These are phyloP conservation scores for Cladosporium colombiae DNA, from an alignment of 2,329 filamentous ascomycete genomes.

Conservation along the genomic window DNA sequence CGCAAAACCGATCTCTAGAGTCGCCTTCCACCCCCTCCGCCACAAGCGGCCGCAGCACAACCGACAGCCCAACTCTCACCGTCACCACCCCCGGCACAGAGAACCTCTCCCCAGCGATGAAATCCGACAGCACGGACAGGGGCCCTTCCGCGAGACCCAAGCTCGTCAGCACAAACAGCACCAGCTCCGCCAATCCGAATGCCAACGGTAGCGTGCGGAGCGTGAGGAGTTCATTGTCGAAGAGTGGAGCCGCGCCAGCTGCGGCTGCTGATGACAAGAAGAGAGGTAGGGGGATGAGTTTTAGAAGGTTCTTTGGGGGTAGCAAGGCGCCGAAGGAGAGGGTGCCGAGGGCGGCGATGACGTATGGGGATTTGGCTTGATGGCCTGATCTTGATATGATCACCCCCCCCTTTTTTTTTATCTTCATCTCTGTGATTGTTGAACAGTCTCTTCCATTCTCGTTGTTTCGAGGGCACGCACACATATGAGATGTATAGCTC, in stretches of 20 bases:
- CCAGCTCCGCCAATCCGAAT: background rate
- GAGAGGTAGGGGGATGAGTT: conserved; percentile 10
- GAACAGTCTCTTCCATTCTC: background rate
- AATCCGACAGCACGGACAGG: conserved; percentile 1
- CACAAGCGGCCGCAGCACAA: conserved; percentile 11
- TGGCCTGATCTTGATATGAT: background rate
- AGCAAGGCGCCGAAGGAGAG: conserved; percentile 1
- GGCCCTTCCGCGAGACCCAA: background rate
- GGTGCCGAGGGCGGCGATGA: conserved; percentile 14
- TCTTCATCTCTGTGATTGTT: background rate
- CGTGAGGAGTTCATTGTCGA: background rate
- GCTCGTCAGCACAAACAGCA: background rate
- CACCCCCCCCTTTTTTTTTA: background rate
- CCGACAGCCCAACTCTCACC: background rate
- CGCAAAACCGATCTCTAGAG: background rate
- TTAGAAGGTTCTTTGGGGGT: conserved; percentile 9
- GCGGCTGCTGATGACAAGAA: conserved; percentile 2
- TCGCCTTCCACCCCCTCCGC: conserved; percentile 9
- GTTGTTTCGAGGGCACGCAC: background rate
- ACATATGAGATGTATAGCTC: background rate
- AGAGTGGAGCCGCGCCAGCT: background rate
- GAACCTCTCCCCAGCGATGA: background rate
- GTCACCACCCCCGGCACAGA: conserved; percentile 2
- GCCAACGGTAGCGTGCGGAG: background rate
- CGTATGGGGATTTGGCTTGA: conserved; percentile 19